Base-by-base conservation (phyloP, 2,329 filamentous ascomycete species). In the Pseudogymnoascus sp. region DNA sequence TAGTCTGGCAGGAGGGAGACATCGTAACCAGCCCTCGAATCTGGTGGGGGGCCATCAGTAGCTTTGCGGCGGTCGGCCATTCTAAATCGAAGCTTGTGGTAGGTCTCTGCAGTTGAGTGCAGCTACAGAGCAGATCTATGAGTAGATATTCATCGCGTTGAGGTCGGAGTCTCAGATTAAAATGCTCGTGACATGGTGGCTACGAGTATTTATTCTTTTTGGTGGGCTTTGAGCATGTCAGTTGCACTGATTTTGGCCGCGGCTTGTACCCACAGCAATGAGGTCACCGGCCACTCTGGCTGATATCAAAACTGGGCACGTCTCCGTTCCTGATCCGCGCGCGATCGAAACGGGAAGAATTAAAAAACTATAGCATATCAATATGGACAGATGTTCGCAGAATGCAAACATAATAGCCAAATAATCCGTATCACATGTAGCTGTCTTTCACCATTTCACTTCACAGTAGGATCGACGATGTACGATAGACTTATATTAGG, bases 1-100 rank as follows among this genome's bases (percentile, higher is more conserved):
- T 81, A 85, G 74, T 96, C 92, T n/a, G 92, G 92, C 18, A 97
- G 81, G 37, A 77, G 78, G 13, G 80, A 80, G 64, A 82, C 79
- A 73, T 94, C 88, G 76, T 88, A 92, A 52, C 82, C 83, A 66
- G 87, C 80, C 40, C 78, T 85, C 67, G 85, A 85, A 58, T 76
- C 75, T 35, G 79, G 87, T 66, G 85, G 84, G 39, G 78, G 78
- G 29, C 79, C 79, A 65, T 82, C 78, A 55, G 77, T 80, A 52
- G 71, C 71, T 68, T 67, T 66, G 29, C 63, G 59, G 25, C 70
- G 52, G 60, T 73, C 71, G 55, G 71, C 72, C 72, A 73, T 73
- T 48, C 18, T 61, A 37, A 60, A 15, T 27, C n/a, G 33, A 18
- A 27, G 58, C 35, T 59, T 59, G 35, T 59, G 8, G 48, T 55